Base-by-base conservation (phyloP, 768 basidiomycete genomes). In the Trametes cingulata region DNA sequence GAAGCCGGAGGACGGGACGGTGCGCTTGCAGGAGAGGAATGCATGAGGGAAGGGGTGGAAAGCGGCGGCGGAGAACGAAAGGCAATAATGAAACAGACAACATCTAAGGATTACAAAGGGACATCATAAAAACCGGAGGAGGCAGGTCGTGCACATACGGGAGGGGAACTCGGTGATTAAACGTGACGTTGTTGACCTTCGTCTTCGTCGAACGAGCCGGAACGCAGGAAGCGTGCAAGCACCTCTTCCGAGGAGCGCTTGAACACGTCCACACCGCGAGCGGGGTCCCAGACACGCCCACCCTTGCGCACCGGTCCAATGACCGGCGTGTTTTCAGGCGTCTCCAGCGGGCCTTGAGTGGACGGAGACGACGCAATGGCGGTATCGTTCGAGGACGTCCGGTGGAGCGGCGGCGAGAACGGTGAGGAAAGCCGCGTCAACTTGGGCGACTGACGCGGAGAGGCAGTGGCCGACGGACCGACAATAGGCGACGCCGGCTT, bases 161-260 rank as follows among this genome's bases (percentile, higher is more conserved):
- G 29, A 49, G 15, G 51, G 2, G 24, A 3, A 9, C 35, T 24
- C 29, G 39, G 51, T 14, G 20, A 17, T 63, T 50, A 66, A n/a
- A 65, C 58, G 53, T 56, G 60, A 46, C 56, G 66, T 20, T 51
- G 49, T 35, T 65, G 60, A 10, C 56, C 62, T 43, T 68, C 70
- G 48, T 85, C 84, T 25, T 85, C 81, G 59, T 87, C 87, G 80
- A 83, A 87, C 48, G 86, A 83, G 20, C 87, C 85, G 82, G 88
- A 86, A 68, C 84, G 88, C 76, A 94, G 76, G 73, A 95, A 94
- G 48, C 90, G 79, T 10, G 89, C 84, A 27, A 95, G 78, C 24
- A 94, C 91, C 67, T 95, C 90, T 71, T 95, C 93, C 2, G 92
- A 93, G 14, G 88, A 88, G 52, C 84, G 84, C 72, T 93, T 95